Conservation (phyloP, 2,329 filamentous ascomycete species). For the Madurella fahalii region DNA sequence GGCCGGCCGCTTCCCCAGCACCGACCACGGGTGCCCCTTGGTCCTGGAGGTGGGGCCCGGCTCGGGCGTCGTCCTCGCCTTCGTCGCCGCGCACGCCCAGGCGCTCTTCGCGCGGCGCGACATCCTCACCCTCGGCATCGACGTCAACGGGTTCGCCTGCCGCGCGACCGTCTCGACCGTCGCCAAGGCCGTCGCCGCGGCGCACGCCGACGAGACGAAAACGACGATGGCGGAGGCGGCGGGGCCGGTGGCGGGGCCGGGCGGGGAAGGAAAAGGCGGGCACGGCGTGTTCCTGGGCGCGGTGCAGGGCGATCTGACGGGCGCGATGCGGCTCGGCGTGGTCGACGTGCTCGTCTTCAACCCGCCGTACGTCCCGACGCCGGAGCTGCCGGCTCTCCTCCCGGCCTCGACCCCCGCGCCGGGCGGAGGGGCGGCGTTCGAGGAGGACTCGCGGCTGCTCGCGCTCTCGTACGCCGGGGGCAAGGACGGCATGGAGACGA, state of each 20-base stretch:
- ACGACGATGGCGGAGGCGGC: slow-evolving; percentile 26
- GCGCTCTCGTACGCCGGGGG: slow-evolving; percentile 88
- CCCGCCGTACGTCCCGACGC: slow-evolving; percentile 91
- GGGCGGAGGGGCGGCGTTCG: slow-evolving; percentile 48
- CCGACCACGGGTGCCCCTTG: slow-evolving; percentile 50
- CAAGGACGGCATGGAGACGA: slow-evolving; percentile 88
- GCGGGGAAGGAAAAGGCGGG: slow-evolving; percentile 6
- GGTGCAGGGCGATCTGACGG: slow-evolving; percentile 65
- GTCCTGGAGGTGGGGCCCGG: slow-evolving; percentile 86
- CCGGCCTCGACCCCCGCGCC: slow-evolving; percentile 46
- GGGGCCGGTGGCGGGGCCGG: background rate
- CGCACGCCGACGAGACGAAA: background rate
- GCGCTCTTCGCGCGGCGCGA: slow-evolving; percentile 67
- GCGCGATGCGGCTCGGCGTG: slow-evolving; percentile 51
- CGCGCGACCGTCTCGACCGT: slow-evolving; percentile 69
- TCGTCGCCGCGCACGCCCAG: slow-evolving; percentile 70
- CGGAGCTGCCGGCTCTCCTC: slow-evolving; percentile 56
- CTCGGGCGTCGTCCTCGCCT: slow-evolving; percentile 90
- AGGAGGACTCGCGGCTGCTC: slow-evolving; percentile 77
- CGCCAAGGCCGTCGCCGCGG: slow-evolving; percentile 36
- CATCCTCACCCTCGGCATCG: slow-evolving; percentile 70
- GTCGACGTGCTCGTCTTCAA: slow-evolving; percentile 94
- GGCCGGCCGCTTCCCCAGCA: slow-evolving; percentile 51
- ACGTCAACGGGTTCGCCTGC: slow-evolving; percentile 84
- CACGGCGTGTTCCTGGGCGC: slow-evolving; percentile 59